These are phyloP conservation scores for Polytrichum commune DNA, from an alignment of 225 moss, liverwort and hornwort genomes.

Conservation along the genomic window DNA sequence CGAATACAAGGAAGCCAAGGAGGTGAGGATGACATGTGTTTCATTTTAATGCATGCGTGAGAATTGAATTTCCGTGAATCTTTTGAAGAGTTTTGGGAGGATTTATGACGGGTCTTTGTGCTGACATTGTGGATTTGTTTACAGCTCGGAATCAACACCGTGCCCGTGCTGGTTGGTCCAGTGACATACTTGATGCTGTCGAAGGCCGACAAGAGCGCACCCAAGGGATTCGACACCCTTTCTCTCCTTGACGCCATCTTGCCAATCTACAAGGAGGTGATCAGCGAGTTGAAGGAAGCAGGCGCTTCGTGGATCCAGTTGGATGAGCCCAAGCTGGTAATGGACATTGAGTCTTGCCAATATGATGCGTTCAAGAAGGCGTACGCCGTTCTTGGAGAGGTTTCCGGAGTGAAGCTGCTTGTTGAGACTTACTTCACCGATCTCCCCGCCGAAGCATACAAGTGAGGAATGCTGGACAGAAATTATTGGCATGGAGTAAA, in stretches of 20 bases:
- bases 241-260: constrained; percentile 52
- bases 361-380: constrained; percentile 55
- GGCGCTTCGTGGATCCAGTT: constrained; percentile 57
- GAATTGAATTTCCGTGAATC: too few species aligned
- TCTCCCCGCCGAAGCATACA: constrained; percentile 52
- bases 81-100: too few species aligned
- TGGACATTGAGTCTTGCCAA: constrained; percentile 54
- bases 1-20: constrained; percentile 62
- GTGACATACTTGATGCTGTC: constrained; percentile 52
- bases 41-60: background rate
- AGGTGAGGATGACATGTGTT: constrained; percentile 14
- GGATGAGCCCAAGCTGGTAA: constrained; percentile 60
- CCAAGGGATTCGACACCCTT: constrained; percentile 53
- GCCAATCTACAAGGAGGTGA: constrained; percentile 58
- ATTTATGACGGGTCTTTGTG: too few species aligned
- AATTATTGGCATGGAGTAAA: background rate
- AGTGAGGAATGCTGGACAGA: constrained; percentile 19
- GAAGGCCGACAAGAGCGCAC: constrained; percentile 45
- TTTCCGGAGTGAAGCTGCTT: constrained; percentile 29
- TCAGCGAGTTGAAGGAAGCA: constrained; percentile 51
- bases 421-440: constrained; percentile 69
- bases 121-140: background rate
- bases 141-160: constrained; percentile 50
- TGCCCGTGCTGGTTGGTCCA: constrained; percentile 68
- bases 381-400: constrained; percentile 46